Evolutionary conservation across 108 stramenopile species (phyloP).

Genomic region (Craspedostauros australis): DNA sequence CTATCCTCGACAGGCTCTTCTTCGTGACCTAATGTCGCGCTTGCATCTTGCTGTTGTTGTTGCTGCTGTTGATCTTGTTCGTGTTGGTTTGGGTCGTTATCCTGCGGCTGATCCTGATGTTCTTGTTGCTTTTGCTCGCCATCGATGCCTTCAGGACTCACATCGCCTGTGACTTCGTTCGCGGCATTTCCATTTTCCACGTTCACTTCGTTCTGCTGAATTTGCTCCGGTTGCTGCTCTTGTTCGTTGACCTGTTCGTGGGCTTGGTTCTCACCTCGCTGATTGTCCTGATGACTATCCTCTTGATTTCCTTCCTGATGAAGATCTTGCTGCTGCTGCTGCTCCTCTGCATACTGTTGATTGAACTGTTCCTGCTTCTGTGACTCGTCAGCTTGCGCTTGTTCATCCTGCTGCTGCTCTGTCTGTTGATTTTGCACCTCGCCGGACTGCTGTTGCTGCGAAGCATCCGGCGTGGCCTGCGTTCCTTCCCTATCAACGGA

Average conservation of each 20-base stretch:
- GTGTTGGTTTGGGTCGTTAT: too few species aligned
- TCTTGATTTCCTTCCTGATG: constrained; percentile 3
- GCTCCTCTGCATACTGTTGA: not conserved
- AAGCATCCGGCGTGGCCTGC: not conserved
- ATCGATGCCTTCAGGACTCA: too few species aligned
- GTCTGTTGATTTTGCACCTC: not conserved
- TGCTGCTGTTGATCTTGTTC: too few species aligned
- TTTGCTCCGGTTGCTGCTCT: too few species aligned
- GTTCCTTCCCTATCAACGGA: constrained; percentile 9
- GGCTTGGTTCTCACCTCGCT: not conserved
- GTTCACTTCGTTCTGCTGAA: not conserved
- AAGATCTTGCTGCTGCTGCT: not conserved
- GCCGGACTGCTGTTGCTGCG: not conserved
- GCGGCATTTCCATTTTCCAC: too few species aligned
- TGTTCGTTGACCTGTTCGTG: not conserved
- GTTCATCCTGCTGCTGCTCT: not conserved
- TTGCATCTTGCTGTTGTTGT: too few species aligned
- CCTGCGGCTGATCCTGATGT: too few species aligned
- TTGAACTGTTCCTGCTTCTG: not conserved
- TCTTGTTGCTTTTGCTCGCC: too few species aligned
- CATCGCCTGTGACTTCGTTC: too few species aligned
- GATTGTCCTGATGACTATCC: not conserved
- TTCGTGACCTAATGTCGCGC: constrained; percentile 26
- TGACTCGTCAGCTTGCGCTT: not conserved
- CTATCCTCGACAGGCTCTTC: not conserved